These are phyloP conservation scores for Hyphopichia pseudoburtonii DNA, from an alignment of 1,139 yeast species.

Conservation along the genomic window DNA sequence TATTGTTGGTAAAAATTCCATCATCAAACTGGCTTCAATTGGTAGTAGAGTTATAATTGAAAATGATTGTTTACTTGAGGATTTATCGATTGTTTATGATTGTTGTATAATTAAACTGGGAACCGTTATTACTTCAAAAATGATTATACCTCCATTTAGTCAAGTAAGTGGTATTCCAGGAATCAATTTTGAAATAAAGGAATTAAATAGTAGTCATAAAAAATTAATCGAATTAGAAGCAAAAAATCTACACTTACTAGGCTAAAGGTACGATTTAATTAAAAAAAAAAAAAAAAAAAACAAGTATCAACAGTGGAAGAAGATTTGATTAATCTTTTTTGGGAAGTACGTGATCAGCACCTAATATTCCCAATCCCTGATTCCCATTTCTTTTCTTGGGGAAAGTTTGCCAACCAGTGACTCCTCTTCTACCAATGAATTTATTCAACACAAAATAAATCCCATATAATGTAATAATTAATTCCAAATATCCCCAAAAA, in stretches of 20 bases:
- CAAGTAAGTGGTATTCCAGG: slow-evolving; percentile 47
- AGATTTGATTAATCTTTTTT: slow-evolving; percentile 2
- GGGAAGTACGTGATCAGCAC: slow-evolving; percentile 8
- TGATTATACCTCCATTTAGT: slow-evolving; percentile 62
- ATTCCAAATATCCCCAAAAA: slow-evolving; percentile 39
- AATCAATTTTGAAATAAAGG: slow-evolving; percentile 23
- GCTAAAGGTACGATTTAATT: slow-evolving; percentile 6
- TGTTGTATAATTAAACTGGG: slow-evolving; percentile 54
- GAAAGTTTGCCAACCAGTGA: no score
- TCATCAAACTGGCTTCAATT: slow-evolving; percentile 46
- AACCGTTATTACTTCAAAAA: slow-evolving; percentile 52
- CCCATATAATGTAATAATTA: slow-evolving; percentile 12
- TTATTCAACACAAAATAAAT: neutral
- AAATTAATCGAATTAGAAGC: slow-evolving; percentile 43
- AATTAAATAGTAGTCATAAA: slow-evolving; percentile 42
- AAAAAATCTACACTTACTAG: slow-evolving; percentile 30
- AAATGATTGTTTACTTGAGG: slow-evolving; percentile 34
- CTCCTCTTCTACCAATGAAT: neutral
- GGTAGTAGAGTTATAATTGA: slow-evolving; percentile 63
- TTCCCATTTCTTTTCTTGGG: slow-evolving; percentile 1
- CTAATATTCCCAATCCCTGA: slow-evolving; percentile 17
- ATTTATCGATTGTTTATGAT: slow-evolving; percentile 57
- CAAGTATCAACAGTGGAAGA: neutral
- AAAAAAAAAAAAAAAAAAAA: no score
- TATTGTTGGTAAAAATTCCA: slow-evolving; percentile 45